Percentiles rank a stretch among this genome's conserved stretches.
Conservation (phyloP, 2,329 filamentous ascomycete species). For the Fusarium stilboides region DNA sequence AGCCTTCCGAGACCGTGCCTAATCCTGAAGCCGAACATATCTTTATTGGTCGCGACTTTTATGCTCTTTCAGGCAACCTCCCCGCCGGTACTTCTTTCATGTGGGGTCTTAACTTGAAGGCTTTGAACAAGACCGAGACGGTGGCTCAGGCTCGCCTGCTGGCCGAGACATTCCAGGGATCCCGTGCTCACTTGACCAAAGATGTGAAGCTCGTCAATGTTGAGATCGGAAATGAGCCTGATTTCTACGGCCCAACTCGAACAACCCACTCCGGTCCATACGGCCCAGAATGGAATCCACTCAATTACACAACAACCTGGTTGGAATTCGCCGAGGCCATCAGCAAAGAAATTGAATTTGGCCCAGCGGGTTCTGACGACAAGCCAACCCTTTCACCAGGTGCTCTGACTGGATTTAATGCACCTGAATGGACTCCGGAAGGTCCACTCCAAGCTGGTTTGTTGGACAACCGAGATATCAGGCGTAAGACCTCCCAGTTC, state of each 20-base stretch:
- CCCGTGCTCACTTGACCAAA: not conserved
- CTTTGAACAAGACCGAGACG: not conserved
- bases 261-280: not conserved
- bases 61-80: not conserved
- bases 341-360: not conserved
- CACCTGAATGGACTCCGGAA: not conserved
- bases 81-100: not conserved
- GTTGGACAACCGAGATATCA: not conserved
- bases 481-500: not conserved
- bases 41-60: not conserved
- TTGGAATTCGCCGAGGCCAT: not conserved
- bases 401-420: not conserved
- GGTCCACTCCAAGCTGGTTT: not conserved
- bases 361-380: not conserved
- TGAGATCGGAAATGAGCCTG: slow-evolving; percentile 1
- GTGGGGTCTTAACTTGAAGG: slow-evolving; percentile 1
- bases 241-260: not conserved
- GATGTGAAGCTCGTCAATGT: slow-evolving; percentile 1
- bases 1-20: not conserved
- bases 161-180: not conserved
- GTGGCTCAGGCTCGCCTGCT: not conserved
- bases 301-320: not conserved
- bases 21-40: slow-evolving; percentile 1
- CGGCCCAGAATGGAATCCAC: not conserved
- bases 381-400: not conserved